A percentile compares a stretch with the other conserved stretches of the same genome.
These are phyloP conservation scores for Piper betle DNA, from an alignment of 164 flowering plant species.

Conservation along the genomic window DNA sequence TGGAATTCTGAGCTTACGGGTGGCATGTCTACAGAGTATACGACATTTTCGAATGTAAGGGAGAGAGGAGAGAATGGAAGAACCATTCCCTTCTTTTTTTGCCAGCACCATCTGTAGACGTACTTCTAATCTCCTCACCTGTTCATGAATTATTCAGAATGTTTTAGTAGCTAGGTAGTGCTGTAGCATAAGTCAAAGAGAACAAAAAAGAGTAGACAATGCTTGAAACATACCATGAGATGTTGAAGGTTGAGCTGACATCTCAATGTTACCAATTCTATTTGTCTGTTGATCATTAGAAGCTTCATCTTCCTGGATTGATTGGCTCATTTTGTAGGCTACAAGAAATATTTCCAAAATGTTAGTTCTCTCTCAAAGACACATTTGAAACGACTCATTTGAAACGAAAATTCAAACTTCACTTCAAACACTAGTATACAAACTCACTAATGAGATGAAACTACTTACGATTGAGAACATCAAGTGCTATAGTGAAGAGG, in stretches of 20 bases:
- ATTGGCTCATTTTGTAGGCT: not conserved
- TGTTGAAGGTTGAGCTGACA: not conserved
- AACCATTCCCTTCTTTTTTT: slow-evolving; percentile 21
- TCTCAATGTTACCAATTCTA: slow-evolving; percentile 1
- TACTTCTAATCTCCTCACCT: slow-evolving; percentile 3
- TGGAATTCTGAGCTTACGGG: slow-evolving; percentile 16
- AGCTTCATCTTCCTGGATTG: not conserved
- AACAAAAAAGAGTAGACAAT: not conserved
- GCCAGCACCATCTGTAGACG: slow-evolving; percentile 8
- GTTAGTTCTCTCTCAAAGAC: not conserved
- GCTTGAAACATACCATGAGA: slow-evolving; percentile 3
- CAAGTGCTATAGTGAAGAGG: not conserved
- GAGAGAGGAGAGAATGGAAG: slow-evolving; percentile 47
- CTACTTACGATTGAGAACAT: not conserved
- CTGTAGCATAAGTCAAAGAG: not conserved
- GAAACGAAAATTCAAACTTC: not conserved
- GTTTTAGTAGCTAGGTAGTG: not conserved
- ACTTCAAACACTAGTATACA: not conserved
- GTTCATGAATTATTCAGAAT: not conserved
- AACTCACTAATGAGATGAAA: not conserved
- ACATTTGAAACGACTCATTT: not conserved
- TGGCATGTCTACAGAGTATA: slow-evolving; percentile 51
- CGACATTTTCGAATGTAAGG: slow-evolving; percentile 30
- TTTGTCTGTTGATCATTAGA: not conserved
- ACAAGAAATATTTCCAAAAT: not conserved